Conservation (phyloP, 2,329 filamentous ascomycete species). For the Cordyceps pruinosa region DNA sequence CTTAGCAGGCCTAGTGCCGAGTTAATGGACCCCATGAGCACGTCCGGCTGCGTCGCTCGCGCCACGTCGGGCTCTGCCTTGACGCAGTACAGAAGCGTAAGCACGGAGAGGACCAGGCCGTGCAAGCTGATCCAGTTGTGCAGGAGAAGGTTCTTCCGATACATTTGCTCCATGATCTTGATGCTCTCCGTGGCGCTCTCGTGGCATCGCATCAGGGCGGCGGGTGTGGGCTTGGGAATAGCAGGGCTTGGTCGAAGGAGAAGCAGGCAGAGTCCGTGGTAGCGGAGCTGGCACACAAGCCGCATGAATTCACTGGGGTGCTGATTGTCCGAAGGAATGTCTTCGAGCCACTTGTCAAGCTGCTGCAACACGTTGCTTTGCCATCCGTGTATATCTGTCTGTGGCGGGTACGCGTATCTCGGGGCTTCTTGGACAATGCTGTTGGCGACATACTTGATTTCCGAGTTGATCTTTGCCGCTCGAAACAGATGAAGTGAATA, state of each 20-base stretch:
- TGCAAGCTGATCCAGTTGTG: constrained; percentile 45
- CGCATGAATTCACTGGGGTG: constrained; percentile 19
- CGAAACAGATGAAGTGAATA: constrained; percentile 43
- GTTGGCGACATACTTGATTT: constrained; percentile 51
- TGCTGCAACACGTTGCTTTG: constrained; percentile 34
- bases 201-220: constrained; percentile 35
- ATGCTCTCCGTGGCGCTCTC: constrained; percentile 36
- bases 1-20: constrained; percentile 40
- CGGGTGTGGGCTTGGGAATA: constrained; percentile 39
- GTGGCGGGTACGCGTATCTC: constrained; percentile 40
- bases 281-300: constrained; percentile 36
- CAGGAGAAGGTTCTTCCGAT: constrained; percentile 35
- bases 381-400: constrained; percentile 39
- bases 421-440: constrained; percentile 42
- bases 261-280: constrained; percentile 42
- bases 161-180: constrained; percentile 34
- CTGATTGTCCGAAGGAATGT: constrained; percentile 25
- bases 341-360: constrained; percentile 33
- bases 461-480: constrained; percentile 43
- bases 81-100: constrained; percentile 46
- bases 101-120: constrained; percentile 38
- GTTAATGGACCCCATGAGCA: constrained; percentile 34
- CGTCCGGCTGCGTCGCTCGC: constrained; percentile 28
- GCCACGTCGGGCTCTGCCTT: constrained; percentile 38
- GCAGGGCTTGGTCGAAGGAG: constrained; percentile 44